These are phyloP conservation scores for Leishmania major DNA, from an alignment of 208 protist species.

Conservation along the genomic window DNA sequence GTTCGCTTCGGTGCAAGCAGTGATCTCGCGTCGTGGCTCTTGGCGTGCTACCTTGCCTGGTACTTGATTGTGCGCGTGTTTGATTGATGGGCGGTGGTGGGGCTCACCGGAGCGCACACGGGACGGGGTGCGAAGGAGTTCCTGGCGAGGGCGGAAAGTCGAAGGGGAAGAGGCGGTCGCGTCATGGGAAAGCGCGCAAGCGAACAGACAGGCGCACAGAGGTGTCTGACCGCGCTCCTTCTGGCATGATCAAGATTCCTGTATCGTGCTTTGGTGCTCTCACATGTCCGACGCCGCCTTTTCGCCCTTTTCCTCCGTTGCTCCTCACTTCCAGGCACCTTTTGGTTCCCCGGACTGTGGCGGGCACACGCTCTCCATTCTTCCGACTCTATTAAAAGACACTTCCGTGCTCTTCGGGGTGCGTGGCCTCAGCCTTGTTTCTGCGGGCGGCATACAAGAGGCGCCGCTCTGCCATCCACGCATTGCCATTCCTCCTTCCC, in stretches of 20 bases:
- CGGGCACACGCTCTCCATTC: neutral
- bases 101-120: neutral
- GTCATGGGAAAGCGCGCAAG: neutral
- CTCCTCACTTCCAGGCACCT: neutral
- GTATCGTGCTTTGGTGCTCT: neutral
- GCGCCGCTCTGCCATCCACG: neutral
- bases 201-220: neutral
- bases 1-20: neutral
- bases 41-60: constrained; percentile 11
- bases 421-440: neutral
- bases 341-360: too few species aligned
- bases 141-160: neutral
- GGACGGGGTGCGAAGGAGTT: neutral
- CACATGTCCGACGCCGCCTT: neutral
- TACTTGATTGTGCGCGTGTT: constrained; percentile 14
- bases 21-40: constrained; percentile 9
- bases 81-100: neutral
- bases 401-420: neutral
- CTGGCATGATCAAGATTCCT: too few species aligned
- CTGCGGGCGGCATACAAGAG: neutral
- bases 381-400: neutral
- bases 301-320: neutral
- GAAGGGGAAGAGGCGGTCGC: neutral
- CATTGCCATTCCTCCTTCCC: neutral
- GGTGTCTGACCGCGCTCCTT: neutral